Conservation (phyloP, 2,329 filamentous ascomycete species). For the Neofusicoccum laricinum region DNA sequence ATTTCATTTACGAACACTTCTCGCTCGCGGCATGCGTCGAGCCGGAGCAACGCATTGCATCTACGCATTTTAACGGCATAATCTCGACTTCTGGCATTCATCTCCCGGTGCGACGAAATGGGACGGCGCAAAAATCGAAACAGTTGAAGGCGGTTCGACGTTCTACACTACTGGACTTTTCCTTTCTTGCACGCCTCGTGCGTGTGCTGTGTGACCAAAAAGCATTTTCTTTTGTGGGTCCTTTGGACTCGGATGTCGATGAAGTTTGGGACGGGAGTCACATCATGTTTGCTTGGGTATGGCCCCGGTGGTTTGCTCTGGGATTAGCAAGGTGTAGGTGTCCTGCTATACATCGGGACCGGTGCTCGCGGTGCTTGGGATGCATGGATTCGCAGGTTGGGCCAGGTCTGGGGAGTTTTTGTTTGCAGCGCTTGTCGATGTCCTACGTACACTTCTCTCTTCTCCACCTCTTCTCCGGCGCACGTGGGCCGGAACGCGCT, state of each 20-base stretch:
- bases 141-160: not conserved
- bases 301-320: slow-evolving; percentile 13
- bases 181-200: slow-evolving; percentile 1
- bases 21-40: slow-evolving; percentile 6
- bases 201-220: slow-evolving; percentile 8
- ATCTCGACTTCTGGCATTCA: slow-evolving; percentile 12
- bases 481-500: slow-evolving; percentile 1
- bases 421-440: slow-evolving; percentile 5
- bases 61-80: slow-evolving; percentile 15
- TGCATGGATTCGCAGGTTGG: slow-evolving; percentile 4
- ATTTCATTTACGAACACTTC: not conserved
- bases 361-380: slow-evolving; percentile 14
- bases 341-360: slow-evolving; percentile 10
- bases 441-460: slow-evolving; percentile 1
- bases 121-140: slow-evolving; percentile 13
- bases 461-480: slow-evolving; percentile 1
- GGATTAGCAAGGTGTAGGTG: slow-evolving; percentile 16
- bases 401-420: slow-evolving; percentile 5
- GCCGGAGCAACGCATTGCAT: slow-evolving; percentile 14
- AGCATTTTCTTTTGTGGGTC: slow-evolving; percentile 2
- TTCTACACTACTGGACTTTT: not conserved
- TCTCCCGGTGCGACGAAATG: slow-evolving; percentile 1
- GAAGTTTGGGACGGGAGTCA: not conserved
- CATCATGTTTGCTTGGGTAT: slow-evolving; percentile 11
- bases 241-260: not conserved